Base-by-base conservation (phyloP, 2,329 filamentous ascomycete genomes). In the Exophiala dermatitidis region DNA sequence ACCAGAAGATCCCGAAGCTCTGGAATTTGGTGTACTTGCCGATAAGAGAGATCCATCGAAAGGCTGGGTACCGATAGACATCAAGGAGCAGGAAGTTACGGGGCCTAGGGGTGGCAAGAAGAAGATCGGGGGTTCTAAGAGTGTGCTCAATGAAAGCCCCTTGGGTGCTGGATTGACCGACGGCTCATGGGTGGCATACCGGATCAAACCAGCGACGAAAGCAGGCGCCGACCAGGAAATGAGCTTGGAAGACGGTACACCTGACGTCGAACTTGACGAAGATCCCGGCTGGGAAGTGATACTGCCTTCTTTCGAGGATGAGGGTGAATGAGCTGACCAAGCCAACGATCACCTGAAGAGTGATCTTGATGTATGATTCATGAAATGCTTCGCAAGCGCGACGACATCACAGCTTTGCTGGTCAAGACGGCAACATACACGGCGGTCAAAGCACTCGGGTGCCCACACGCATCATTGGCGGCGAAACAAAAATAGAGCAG, bases 11-110 rank as follows among this genome's bases (percentile, higher is more conserved):
- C 57, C 71, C 0, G 63, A 68, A 0, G 66, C 73, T 3, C 69
- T 80, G 38, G 68, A 76, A 36, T 65, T 80, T 28, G 77, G 73
- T 1, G 63, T 75, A 3, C 71, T 72, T 0, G 64, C 72, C 30
- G 75, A 80, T 64, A 66, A 65, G 34, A 72, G 74, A 52, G 76
- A 80, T 54, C 59, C 69, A 4, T 69, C 68, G 19, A 74, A 75
- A 60, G 77, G 77, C 42, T 80, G 77, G 76, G 66, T 67, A 28
- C 66, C 66, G 42, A 59, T 79, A 12, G 65, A 70, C 40, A 62
- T 67, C 9, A 64, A 68, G 6, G 61, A 62, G 49, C 52, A 64
- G 37, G 63, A 66, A 10, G 52, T 65, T 12, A 60, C 56, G 28
- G 61, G 63, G 32, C 56, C 60, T 29, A 64, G 65, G 33, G 54